Evolutionary conservation across 768 basidiomycete genomes (phyloP), one percentile per base, ranked within the genome.

Genomic region (Rhodotorula diobovata): DNA sequence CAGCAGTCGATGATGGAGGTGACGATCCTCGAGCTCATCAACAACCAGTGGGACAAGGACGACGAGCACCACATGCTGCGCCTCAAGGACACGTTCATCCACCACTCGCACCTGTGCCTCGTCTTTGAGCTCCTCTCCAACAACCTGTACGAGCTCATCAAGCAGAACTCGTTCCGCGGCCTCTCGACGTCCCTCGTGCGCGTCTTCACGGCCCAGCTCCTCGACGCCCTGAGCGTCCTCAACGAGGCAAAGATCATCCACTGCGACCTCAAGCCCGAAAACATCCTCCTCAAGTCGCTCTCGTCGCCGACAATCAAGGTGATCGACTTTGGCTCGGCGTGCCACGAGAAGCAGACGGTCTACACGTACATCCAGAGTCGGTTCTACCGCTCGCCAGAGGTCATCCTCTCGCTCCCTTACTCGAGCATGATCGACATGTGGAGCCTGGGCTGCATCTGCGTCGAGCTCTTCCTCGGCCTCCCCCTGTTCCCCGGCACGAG

Each of bases 1-100:
- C 97, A 98, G 79, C 96, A 99, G 82, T 92, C 90, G 81, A 97
- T 96, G 90, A 99, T 99, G 96, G 96, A 99, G 81, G 95, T 98
- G 37, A 96, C 93, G 2, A 98, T 99, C 71, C 84, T 99, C 56
- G 93, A 98, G 80, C 83, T 98, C 82, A 85, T 99, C 68, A 99
- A 99, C 84, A 91, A 90, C 81, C 87, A 87, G 70, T 93, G 88
- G 76, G 96, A 99, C 81, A 91, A 93, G 7, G 85, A 88, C 72
- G 96, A 99, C 81, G 89, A 93, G 79, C 96, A 97, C 79, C 95
- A 98, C 80, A 95, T 99, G 74, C 85, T 99, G 62, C 90, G 96
- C 43, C 84, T 99, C 76, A 88, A 88, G 25, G 96, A 98, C 81
- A 91, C 90, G 0, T 99, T 99, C 83, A 96, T 95, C 68, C 96